Percentiles rank a stretch among this genome's conserved stretches.
Evolutionary conservation across 768 basidiomycete species (phyloP).

Genomic region (Termitomyces sp.): DNA sequence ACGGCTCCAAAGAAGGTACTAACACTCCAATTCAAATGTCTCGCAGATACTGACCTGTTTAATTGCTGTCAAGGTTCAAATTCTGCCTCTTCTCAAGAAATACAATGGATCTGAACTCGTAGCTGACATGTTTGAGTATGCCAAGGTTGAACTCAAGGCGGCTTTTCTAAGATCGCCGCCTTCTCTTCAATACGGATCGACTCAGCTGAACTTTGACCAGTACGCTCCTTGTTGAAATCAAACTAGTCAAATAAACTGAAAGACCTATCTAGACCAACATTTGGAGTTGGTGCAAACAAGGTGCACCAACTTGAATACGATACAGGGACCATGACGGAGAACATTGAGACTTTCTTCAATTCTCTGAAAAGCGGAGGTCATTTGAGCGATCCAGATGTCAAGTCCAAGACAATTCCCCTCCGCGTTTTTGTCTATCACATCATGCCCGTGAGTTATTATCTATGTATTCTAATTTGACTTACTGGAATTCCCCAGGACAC

Average conservation of each 20-base stretch:
- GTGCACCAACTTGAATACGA: conserved; percentile 7
- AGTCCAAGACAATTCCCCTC: conserved; percentile 1
- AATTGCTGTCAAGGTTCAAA: background rate
- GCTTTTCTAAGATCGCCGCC: background rate
- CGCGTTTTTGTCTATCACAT: background rate
- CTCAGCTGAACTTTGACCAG: conserved; percentile 1
- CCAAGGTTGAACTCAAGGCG: conserved; percentile 7
- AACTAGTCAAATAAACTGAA: background rate
- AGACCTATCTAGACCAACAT: background rate
- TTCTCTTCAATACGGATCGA: background rate
- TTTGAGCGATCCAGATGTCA: background rate
- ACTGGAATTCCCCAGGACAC: background rate
- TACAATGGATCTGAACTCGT: background rate
- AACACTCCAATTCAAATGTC: too few species aligned
- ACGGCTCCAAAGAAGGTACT: background rate
- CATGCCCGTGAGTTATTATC: background rate
- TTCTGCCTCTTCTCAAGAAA: conserved; percentile 2
- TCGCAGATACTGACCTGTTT: too few species aligned
- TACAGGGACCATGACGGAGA: background rate
- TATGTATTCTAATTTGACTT: background rate
- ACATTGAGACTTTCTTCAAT: background rate
- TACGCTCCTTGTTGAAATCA: background rate
- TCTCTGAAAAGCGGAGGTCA: background rate
- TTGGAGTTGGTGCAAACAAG: conserved; percentile 9
- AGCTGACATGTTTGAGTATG: conserved; percentile 5